phyloP scores from a whole-genome alignment of 1,139 yeast genomes.

The Yamadazyma pseudoaaseri region DNA sequence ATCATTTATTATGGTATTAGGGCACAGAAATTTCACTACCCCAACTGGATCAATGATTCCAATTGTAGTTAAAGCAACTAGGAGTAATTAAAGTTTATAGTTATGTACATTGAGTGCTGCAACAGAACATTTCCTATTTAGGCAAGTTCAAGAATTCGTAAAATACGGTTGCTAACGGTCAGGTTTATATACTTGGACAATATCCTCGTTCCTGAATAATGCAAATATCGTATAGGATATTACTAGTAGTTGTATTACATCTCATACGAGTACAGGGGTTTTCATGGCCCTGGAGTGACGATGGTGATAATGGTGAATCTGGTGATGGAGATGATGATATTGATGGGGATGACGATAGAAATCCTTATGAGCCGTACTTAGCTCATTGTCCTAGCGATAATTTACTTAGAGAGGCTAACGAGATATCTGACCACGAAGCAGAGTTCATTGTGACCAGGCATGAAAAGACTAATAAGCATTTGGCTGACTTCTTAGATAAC shows the following conservation, averaged over 20 bases:
- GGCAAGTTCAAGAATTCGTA: too few species aligned
- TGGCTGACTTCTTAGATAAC: slow-evolving; percentile 29
- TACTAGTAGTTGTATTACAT: too few species aligned
- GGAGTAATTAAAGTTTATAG: slow-evolving; percentile 11
- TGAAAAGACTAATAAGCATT: slow-evolving; percentile 29
- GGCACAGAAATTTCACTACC: slow-evolving; percentile 54
- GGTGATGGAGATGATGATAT: slow-evolving; percentile 7
- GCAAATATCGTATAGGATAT: too few species aligned
- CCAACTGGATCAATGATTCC: slow-evolving; percentile 63
- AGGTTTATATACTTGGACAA: too few species aligned
- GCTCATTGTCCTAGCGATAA: slow-evolving; percentile 25
- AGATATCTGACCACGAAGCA: slow-evolving; percentile 24
- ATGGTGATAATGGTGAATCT: slow-evolving; percentile 3
- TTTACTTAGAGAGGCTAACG: slow-evolving; percentile 28
- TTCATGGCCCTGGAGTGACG: slow-evolving; percentile 18
- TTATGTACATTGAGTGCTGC: too few species aligned
- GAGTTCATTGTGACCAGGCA: slow-evolving; percentile 28
- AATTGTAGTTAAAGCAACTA: slow-evolving; percentile 46
- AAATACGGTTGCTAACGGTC: too few species aligned
- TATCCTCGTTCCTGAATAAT: too few species aligned
- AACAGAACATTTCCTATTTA: too few species aligned
- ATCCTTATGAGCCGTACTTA: slow-evolving; percentile 27
- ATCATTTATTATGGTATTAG: slow-evolving; percentile 49
- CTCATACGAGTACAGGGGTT: too few species aligned
- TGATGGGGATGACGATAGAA: slow-evolving; percentile 9